Percentiles rank a stretch among this genome's conserved stretches.
Conservation (phyloP, 345 rosid species). For the Pseudoturritis turrita region DNA sequence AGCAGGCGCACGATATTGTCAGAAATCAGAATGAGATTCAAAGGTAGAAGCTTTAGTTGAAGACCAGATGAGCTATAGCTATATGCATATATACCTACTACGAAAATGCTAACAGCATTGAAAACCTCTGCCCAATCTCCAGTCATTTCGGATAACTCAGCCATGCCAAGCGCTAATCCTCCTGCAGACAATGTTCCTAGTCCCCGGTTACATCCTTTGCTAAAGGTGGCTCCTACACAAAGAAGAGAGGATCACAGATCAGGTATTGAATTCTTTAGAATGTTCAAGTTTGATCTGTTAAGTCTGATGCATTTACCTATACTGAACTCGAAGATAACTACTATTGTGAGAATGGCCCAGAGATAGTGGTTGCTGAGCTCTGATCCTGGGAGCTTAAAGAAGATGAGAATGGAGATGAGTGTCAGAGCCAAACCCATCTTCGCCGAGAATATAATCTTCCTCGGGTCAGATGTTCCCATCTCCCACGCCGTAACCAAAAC, state of each 20-base stretch:
- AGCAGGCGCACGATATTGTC: conserved; percentile 5
- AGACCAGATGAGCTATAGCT: not conserved
- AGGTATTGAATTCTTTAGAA: not conserved
- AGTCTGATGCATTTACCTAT: conserved; percentile 45
- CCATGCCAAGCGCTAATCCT: conserved; percentile 76
- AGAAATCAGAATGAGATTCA: not conserved
- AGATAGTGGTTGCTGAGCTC: conserved; percentile 60
- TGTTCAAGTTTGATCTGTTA: not conserved
- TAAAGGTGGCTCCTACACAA: conserved; percentile 75
- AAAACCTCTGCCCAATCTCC: conserved; percentile 63
- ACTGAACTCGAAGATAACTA: conserved; percentile 82
- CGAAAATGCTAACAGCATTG: conserved; percentile 65
- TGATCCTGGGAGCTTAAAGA: conserved; percentile 50
- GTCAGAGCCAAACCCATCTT: conserved; percentile 82
- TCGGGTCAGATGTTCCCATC: conserved; percentile 77
- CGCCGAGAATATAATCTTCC: conserved; percentile 70
- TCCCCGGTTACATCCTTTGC: conserved; percentile 84
- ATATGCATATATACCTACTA: conserved; percentile 38
- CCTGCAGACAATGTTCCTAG: conserved; percentile 86
- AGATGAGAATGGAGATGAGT: conserved; percentile 57
- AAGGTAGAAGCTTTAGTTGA: not conserved
- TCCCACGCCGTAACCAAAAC: conserved; percentile 37
- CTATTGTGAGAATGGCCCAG: conserved; percentile 88
- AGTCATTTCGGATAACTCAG: conserved; percentile 50
- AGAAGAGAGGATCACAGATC: not conserved